Conservation (phyloP, 148 eudicot species). For the Persicaria maculosa region DNA sequence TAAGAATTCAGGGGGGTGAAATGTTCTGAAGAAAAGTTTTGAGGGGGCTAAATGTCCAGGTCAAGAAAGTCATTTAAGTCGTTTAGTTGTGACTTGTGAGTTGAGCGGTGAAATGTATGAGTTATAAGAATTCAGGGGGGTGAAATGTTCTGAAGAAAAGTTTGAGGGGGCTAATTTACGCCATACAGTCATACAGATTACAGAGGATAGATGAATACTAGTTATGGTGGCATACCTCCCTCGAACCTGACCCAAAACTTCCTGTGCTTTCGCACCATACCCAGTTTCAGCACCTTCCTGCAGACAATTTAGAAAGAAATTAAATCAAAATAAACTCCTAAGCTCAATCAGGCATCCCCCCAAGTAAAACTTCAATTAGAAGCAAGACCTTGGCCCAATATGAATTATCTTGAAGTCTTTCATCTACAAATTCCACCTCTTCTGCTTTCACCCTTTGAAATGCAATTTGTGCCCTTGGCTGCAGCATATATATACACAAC, state of each 20-base stretch:
- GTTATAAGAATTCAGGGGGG: too few relatives aligned
- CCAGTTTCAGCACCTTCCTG: slow-evolving; percentile 90
- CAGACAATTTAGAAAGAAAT: not conserved
- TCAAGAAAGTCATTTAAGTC: too few relatives aligned
- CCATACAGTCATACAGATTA: not conserved
- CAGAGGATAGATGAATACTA: not conserved
- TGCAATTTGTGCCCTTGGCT: slow-evolving; percentile 70
- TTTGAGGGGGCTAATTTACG: not conserved
- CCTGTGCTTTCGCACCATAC: slow-evolving; percentile 97
- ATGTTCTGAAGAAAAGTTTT: too few relatives aligned
- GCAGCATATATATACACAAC: slow-evolving; percentile 17
- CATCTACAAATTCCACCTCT: slow-evolving; percentile 65
- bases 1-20: too few relatives aligned
- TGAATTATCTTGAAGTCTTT: slow-evolving; percentile 81
- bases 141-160: not conserved
- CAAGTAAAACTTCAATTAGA: not conserved
- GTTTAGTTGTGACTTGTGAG: not conserved
- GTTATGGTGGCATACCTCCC: slow-evolving; percentile 54
- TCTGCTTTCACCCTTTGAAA: slow-evolving; percentile 86
- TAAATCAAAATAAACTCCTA: not conserved
- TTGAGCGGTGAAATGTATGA: not conserved
- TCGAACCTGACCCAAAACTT: slow-evolving; percentile 79
- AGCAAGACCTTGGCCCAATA: slow-evolving; percentile 89
- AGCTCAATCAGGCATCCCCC: not conserved
- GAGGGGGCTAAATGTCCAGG: too few relatives aligned